These are phyloP conservation scores for Durio zibethinus DNA, from an alignment of 345 rosid genomes.

Conservation along the genomic window DNA sequence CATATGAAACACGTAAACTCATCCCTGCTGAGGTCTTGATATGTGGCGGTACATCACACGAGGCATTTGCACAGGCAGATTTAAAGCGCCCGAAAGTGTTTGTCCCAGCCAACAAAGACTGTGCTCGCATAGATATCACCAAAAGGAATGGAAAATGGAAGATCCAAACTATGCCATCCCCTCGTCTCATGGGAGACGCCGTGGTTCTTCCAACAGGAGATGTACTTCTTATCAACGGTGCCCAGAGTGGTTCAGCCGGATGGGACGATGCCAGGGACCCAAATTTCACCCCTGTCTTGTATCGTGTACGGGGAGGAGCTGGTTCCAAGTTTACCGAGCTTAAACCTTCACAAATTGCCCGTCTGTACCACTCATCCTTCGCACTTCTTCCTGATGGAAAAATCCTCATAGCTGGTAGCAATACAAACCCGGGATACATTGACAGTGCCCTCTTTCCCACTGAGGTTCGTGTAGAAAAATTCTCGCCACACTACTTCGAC, in stretches of 20 bases:
- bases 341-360: conserved; percentile 40
- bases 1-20: conserved; percentile 3
- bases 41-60: conserved; percentile 59
- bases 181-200: conserved; percentile 74
- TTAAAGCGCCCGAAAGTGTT: conserved; percentile 15
- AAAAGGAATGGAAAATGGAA: conserved; percentile 50
- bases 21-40: conserved; percentile 50
- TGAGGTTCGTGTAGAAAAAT: conserved; percentile 66
- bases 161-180: conserved; percentile 59
- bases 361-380: conserved; percentile 66
- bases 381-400: conserved; percentile 55
- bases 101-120: conserved; percentile 50
- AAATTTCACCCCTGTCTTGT: conserved; percentile 49
- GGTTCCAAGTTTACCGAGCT: conserved; percentile 38
- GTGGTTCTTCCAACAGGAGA: conserved; percentile 72
- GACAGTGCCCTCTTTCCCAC: conserved; percentile 54
- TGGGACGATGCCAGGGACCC: conserved; percentile 73
- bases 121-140: conserved; percentile 53
- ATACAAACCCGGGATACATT: conserved; percentile 61
- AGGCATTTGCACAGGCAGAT: conserved; percentile 43
- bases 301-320: conserved; percentile 27
- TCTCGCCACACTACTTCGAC: conserved; percentile 69
- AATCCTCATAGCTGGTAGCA: conserved; percentile 62
- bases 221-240: conserved; percentile 66
- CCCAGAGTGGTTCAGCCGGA: conserved; percentile 57